Percentiles rank a stretch among this genome's conserved stretches.
phyloP scores from a whole-genome alignment of 2,329 filamentous ascomycete genomes.

The Monosporascus sp. region DNA sequence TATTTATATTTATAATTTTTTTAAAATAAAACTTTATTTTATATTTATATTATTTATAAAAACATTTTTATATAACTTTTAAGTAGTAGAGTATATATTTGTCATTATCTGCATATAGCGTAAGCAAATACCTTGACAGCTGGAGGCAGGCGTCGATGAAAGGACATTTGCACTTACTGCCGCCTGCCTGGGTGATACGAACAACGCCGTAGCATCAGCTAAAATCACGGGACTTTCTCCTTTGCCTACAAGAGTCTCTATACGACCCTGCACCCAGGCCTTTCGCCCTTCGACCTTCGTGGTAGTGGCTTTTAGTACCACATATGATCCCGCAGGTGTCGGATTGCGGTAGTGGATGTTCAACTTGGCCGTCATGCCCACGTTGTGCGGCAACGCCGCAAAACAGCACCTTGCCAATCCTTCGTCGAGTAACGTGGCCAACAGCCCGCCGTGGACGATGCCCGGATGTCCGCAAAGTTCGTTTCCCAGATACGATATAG shows the following conservation, averaged over 20 bases:
- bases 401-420: slow-evolving; percentile 86
- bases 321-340: slow-evolving; percentile 66
- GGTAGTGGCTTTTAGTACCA: slow-evolving; percentile 76
- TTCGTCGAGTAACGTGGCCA: slow-evolving; percentile 92
- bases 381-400: slow-evolving; percentile 77
- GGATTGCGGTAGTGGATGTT: slow-evolving; percentile 80
- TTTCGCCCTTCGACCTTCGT: slow-evolving; percentile 87
- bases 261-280: slow-evolving; percentile 84
- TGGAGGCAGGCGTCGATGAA: background rate
- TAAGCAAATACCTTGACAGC: background rate
- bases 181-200: slow-evolving; percentile 82
- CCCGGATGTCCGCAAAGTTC: slow-evolving; percentile 86
- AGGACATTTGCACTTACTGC: slow-evolving; percentile 48
- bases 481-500: slow-evolving; percentile 71
- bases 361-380: slow-evolving; percentile 82
- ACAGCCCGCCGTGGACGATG: slow-evolving; percentile 82
- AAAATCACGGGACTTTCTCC: slow-evolving; percentile 62
- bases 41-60: too few relatives aligned
- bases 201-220: slow-evolving; percentile 80
- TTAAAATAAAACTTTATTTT: too few relatives aligned
- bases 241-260: slow-evolving; percentile 69
- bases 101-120: slow-evolving; percentile 26
- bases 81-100: slow-evolving; percentile 26
- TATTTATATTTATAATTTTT: too few relatives aligned
- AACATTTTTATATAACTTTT: fast-evolving